Base-by-base conservation (phyloP, 2,329 filamentous ascomycete species). In the Trichoderma polysporum region DNA sequence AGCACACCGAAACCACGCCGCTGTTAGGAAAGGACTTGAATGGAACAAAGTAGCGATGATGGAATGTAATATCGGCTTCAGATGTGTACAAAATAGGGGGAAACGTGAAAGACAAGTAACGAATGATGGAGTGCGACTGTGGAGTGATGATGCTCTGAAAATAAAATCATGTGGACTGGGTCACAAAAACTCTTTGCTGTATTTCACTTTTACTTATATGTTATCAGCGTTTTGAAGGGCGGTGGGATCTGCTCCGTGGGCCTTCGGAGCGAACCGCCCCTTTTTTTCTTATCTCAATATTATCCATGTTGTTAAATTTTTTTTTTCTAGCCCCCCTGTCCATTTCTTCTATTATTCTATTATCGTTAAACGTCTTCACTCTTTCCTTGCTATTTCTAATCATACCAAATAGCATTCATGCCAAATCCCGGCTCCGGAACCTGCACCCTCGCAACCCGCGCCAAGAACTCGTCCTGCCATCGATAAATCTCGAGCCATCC, bases 331-430 rank as follows among this genome's bases (percentile, higher is more conserved):
- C 15, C 22, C 19, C 13, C 15, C 19, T 22, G 9, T 39, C 17
- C 29, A 9, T n/a, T 41, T 22, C 4, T 35, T 47, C 37, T 59
- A 59, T 59, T 35, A 47, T 59, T 33, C 17, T 47, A 59, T 59
- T 6, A 33, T 7, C 7, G 29, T 47, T 15, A 15, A 60, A 13
- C 9, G 41, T n/a, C 58, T n/a, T 27, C 37, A 5, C 15, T 22
- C 22, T 8, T 25, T 13, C 22, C 19, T 35, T 29, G n/a, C n/a
- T n/a, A 57, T 41, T 27, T 25, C 57, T 69, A 81, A 67, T 96
- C 91, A 77, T 95, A 95, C 93, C 93, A 97, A 70, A 96, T 93
- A n/a, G 92, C 92, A 79, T 97, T 97, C 93, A 97, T 97, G 1
- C 92, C 92, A 76, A 97, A 97, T 1, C 93, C 93, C n/a, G 91